Evolutionary conservation across 192 early-diverging fungal species (phyloP), one percentile per base, ranked within the genome.

Genomic region (Coemansia sp.): DNA sequence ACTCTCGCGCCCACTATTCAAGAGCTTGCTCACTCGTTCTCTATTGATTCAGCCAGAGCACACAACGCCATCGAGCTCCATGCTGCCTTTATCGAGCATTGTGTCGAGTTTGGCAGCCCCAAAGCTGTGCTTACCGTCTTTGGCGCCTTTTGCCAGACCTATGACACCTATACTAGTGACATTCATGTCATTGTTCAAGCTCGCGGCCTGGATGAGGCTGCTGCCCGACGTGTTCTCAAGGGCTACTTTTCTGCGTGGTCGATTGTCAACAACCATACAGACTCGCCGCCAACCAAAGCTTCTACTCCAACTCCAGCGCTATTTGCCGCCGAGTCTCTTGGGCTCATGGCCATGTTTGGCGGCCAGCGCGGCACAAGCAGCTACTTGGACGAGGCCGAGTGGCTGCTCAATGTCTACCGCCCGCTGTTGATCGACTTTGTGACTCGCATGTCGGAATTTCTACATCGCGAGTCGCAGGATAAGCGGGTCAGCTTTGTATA

Each of bases 361-460:
- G 29, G 29, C 29, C 29, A 29, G 29, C 29, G 29, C 0, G 29
- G 29, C 29, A 29, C 29, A 29, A 29, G 29, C 29, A 29, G 29
- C 29, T 29, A 29, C 29, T 29, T 29, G 29, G 29, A 29, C 29
- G 29, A 29, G 29, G 29, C 29, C 29, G 29, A 29, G 29, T 29
- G 29, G 29, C 29, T 29, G 29, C 29, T 29, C 29, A 29, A 29
- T 29, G 29, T 92, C 57, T 96, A 96, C 82, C 78, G 88, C 44
- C 85, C 91, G 55, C 74, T 95, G 51, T 82, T 94, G 1, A 74
- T 86, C 52, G 86, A 87, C 42, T 95, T 91, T 74, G 74, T 96
- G n/a, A 82, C 87, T 44, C 86, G 85, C 22, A 91, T 98, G 85
- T 88, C 91, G 18, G 87, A 82, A 5, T 89, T 29, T 29, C 29